A percentile compares a stretch with the other conserved stretches of the same genome.
Evolutionary conservation across 257 asterid genomes (phyloP).

Genomic region (Apocynum venetum): DNA sequence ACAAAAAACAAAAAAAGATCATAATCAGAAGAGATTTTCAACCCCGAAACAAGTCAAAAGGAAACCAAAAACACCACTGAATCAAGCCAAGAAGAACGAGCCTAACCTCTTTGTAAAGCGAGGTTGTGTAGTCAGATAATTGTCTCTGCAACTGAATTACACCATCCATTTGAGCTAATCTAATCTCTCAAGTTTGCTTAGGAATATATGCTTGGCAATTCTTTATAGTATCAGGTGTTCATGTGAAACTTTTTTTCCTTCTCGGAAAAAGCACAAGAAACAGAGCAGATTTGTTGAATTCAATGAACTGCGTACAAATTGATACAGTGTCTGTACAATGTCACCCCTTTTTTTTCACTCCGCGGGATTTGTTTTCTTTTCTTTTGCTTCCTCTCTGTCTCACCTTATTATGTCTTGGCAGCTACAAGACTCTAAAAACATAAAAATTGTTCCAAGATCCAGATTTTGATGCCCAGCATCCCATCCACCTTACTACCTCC

Average conservation of each 20-base stretch:
- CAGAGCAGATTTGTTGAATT: slow-evolving; percentile 17
- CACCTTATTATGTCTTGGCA: slow-evolving; percentile 9
- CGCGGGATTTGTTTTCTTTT: slow-evolving; percentile 4
- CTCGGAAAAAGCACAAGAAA: neutral
- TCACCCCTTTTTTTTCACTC: neutral
- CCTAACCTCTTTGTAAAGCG: slow-evolving; percentile 35
- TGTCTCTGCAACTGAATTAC: slow-evolving; percentile 29
- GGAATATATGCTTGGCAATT: neutral
- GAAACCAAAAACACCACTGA: neutral
- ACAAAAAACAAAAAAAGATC: neutral
- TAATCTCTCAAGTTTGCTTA: neutral
- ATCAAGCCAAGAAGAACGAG: no score
- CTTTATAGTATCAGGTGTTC: no score
- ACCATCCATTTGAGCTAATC: slow-evolving; percentile 22
- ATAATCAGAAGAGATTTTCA: neutral
- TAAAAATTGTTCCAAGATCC: slow-evolving; percentile 23
- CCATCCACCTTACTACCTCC: neutral
- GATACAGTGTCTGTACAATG: slow-evolving; percentile 14
- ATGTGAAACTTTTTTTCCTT: no score
- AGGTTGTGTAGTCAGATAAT: slow-evolving; percentile 24
- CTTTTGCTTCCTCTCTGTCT: slow-evolving; percentile 16
- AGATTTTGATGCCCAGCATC: neutral
- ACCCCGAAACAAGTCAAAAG: neutral
- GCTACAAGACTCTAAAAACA: neutral
- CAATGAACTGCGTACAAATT: slow-evolving; percentile 19